Evolutionary conservation across 495 filamentous ascomycete species (phyloP), one percentile per base, ranked within the genome.

Genomic region (Penicillium lagena): DNA sequence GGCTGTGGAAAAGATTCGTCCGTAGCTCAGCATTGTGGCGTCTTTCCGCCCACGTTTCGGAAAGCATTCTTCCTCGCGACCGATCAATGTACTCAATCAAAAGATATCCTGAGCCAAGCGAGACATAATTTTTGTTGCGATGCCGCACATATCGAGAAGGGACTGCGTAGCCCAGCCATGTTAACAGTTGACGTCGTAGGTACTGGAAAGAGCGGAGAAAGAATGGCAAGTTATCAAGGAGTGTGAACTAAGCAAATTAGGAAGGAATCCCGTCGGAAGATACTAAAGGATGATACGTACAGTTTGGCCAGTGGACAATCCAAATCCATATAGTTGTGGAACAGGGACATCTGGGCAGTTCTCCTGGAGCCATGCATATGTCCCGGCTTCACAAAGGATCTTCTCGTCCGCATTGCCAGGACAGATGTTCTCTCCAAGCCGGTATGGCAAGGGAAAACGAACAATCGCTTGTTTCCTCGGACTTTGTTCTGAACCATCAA

Each of bases 311-410:
- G 51, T 63, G 39, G 55, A 54, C 43, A 63, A 39, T 35, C 38
- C 62, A 51, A 68, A 68, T 2, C 64, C 64, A 37, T 62, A 63
- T 2, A 68, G 49, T 14, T 50, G 39, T 14, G 60, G 60, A 46
- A 62, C 64, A 9, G 51, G 64, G 13, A 68, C 48, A 36, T 64
- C 52, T 31, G 61, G 59, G 38, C 59, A 67, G 36, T 53, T 45
- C 29, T 56, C 13, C 50, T 49, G 54, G 14, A 60, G 57, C 60
- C 55, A 59, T n/a, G 40, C 48, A 50, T 60, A 66, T 4, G 63
- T 51, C 31, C 45, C 63, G 12, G 54, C 62, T 50, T 59, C 62
- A 49, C 50, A 63, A 32, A 50, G 52, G 13, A 62, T 47, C 42
- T 66, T 66, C 41, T 66, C 61, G 43, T 66, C 56, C 14, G 43